Percentiles rank a stretch among this genome's conserved stretches.
phyloP scores from a whole-genome alignment of 2,329 filamentous ascomycete genomes.

The Didymella exigua region DNA sequence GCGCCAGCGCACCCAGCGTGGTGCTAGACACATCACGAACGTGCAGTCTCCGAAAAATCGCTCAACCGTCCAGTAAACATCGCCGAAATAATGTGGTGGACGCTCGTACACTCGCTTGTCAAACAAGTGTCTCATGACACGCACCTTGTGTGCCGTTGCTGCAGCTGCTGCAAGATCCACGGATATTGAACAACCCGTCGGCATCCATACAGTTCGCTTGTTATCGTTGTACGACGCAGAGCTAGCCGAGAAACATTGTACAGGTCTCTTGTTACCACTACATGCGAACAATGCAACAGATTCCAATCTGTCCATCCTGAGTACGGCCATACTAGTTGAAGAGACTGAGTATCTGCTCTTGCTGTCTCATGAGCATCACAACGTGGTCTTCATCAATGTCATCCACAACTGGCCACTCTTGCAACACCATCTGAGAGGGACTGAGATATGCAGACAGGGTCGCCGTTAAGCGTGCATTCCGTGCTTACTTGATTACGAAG shows the following conservation, averaged over 20 bases:
- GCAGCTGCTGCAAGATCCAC: background rate
- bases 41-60: background rate
- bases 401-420: background rate
- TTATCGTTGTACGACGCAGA: slow-evolving; percentile 22
- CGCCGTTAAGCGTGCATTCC: background rate
- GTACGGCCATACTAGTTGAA: background rate
- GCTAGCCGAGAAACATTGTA: background rate
- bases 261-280: background rate
- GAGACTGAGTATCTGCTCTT: background rate
- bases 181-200: background rate
- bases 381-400: too few species aligned
- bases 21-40: background rate
- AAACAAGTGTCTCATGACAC: slow-evolving; percentile 22
- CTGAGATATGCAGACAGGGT: background rate
- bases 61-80: background rate
- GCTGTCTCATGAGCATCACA: too few species aligned
- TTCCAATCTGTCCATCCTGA: background rate
- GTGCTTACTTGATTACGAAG: background rate
- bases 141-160: slow-evolving; percentile 10
- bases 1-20: background rate
- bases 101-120: slow-evolving; percentile 14
- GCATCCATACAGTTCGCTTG: background rate
- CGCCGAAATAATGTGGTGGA: slow-evolving; percentile 15
- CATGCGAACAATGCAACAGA: background rate
- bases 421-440: background rate